Conservation (phyloP, 108 stramenopile genomes). For the Nitzschia sp. region DNA sequence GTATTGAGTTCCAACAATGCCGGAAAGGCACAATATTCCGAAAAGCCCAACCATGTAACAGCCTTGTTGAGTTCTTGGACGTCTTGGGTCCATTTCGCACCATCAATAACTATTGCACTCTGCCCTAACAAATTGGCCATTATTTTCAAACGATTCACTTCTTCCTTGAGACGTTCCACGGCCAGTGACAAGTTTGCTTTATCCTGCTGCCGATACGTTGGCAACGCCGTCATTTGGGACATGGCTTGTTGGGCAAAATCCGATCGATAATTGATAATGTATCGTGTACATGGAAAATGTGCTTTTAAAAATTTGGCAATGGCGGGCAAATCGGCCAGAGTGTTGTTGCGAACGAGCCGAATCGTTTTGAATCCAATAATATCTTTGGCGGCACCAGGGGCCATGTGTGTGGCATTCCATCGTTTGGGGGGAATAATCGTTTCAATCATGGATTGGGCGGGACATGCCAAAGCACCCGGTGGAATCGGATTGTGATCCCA, state of each 20-base stretch:
- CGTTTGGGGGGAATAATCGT: conserved; percentile 37
- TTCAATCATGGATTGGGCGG: conserved; percentile 27
- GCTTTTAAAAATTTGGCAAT: conserved; percentile 32
- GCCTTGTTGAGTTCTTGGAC: conserved; percentile 27
- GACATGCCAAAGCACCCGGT: conserved; percentile 13
- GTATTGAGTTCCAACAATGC: conserved; percentile 22
- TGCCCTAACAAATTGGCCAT: conserved; percentile 26
- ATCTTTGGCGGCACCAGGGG: not conserved
- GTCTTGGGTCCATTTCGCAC: conserved; percentile 34
- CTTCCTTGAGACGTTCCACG: not conserved
- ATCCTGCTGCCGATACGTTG: not conserved
- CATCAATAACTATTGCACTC: conserved; percentile 35
- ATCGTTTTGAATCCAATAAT: conserved; percentile 49
- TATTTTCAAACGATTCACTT: not conserved
- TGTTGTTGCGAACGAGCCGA: conserved; percentile 16
- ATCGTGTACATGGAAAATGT: conserved; percentile 40
- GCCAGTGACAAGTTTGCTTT: conserved; percentile 2
- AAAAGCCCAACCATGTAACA: conserved; percentile 41
- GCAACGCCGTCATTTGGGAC: conserved; percentile 11
- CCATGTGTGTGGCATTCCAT: not conserved
- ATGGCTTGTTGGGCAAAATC: conserved; percentile 20
- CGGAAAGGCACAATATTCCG: conserved; percentile 5
- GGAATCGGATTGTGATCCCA: conserved; percentile 9
- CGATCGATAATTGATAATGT: conserved; percentile 30
- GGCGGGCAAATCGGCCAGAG: not conserved